Percentiles rank a stretch among this genome's conserved stretches.
Evolutionary conservation across 495 filamentous ascomycete species (phyloP).

Genomic region (Tuber calosporum): DNA sequence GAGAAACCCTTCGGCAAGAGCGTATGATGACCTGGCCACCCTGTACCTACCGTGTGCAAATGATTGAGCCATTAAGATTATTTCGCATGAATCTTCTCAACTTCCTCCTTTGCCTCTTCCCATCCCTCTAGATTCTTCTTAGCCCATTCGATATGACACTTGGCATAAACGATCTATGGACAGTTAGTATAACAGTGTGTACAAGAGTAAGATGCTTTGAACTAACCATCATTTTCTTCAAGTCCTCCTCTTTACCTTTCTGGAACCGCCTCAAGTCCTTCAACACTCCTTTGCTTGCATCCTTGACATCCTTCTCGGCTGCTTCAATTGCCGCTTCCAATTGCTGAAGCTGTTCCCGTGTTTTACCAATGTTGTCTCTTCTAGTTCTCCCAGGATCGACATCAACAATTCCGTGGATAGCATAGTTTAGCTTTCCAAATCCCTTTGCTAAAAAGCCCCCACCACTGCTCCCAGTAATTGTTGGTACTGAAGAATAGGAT

Average conservation of each 20-base stretch:
- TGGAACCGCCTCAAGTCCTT: slow-evolving; percentile 90
- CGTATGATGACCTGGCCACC: neutral
- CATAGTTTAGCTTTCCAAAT: slow-evolving; percentile 90
- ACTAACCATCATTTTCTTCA: slow-evolving; percentile 90
- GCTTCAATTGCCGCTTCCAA: slow-evolving; percentile 83
- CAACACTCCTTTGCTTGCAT: slow-evolving; percentile 77
- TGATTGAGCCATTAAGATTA: slow-evolving; percentile 37
- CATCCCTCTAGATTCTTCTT: slow-evolving; percentile 92
- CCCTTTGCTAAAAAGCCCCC: slow-evolving; percentile 53
- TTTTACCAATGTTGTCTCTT: slow-evolving; percentile 91
- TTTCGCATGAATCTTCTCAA: slow-evolving; percentile 70
- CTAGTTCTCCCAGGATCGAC: slow-evolving; percentile 88
- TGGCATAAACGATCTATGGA: slow-evolving; percentile 76
- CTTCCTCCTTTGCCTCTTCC: slow-evolving; percentile 90
- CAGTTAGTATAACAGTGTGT: neutral
- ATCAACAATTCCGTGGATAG: slow-evolving; percentile 90
- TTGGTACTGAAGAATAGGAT: slow-evolving; percentile 28
- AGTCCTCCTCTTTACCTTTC: slow-evolving; percentile 84
- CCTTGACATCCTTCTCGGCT: slow-evolving; percentile 79
- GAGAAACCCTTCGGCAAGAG: neutral
- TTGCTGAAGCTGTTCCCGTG: slow-evolving; percentile 64
- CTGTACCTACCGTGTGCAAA: neutral
- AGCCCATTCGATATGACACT: slow-evolving; percentile 96
- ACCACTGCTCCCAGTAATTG: slow-evolving; percentile 21
- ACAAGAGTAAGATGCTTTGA: slow-evolving; percentile 9